These are phyloP conservation scores for Monilinia fructigena DNA, from an alignment of 2,329 filamentous ascomycete species.

Conservation along the genomic window DNA sequence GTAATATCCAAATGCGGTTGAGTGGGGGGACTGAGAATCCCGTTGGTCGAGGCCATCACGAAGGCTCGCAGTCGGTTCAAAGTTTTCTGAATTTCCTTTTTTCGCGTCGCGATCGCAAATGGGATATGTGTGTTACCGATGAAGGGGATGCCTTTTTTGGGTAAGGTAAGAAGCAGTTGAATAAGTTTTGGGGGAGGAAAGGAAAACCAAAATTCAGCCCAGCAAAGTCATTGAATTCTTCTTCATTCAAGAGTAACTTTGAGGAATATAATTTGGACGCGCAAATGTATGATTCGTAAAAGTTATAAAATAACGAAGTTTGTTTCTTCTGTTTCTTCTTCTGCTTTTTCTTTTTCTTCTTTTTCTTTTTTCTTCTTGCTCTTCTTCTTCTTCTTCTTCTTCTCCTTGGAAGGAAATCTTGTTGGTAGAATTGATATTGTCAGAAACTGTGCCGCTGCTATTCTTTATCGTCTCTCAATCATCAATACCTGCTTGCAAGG, in stretches of 20 bases:
- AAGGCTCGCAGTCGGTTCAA: constrained; percentile 23
- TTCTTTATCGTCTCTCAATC: constrained; percentile 6
- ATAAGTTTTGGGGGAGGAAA: neutral
- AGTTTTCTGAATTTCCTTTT: constrained; percentile 19
- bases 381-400: too few species aligned
- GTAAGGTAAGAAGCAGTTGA: constrained; percentile 8
- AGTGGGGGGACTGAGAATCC: constrained; percentile 43
- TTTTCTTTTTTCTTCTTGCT: too few species aligned
- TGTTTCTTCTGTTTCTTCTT: neutral
- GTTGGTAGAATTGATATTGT: neutral
- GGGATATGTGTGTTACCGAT: constrained; percentile 22
- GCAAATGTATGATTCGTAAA: neutral
- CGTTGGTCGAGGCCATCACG: constrained; percentile 44
- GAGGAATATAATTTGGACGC: neutral
- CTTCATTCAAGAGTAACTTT: constrained; percentile 18
- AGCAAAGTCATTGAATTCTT: constrained; percentile 17
- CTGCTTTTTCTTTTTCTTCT: too few species aligned
- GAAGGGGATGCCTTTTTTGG: constrained; percentile 8
- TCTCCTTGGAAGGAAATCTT: neutral
- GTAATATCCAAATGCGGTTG: constrained; percentile 37
- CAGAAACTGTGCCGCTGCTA: constrained; percentile 8
- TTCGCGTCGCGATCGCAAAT: constrained; percentile 32
- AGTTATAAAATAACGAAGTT: neutral
- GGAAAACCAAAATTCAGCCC: constrained; percentile 19
- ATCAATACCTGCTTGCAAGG: constrained; percentile 10